A percentile compares a stretch with the other conserved stretches of the same genome.
These are phyloP conservation scores for Cercophora samala DNA, from an alignment of 495 filamentous ascomycete genomes.

Conservation along the genomic window DNA sequence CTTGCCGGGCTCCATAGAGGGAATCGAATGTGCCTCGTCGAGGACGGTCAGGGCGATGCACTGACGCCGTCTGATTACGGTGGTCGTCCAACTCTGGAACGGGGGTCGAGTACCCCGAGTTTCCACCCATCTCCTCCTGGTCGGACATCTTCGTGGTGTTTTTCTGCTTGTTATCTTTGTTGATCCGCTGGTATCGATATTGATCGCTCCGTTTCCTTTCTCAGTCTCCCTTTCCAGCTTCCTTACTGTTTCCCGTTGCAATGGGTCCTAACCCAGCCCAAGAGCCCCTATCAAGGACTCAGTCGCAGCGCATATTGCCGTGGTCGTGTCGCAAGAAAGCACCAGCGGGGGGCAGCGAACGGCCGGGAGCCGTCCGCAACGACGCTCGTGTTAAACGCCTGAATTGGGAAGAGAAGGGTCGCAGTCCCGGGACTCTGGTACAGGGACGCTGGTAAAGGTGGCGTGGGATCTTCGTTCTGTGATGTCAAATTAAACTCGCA, in stretches of 20 bases:
- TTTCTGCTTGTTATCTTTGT: neutral
- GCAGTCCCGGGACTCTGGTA: slow-evolving; percentile 11
- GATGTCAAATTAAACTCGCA: slow-evolving; percentile 16
- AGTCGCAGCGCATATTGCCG: slow-evolving; percentile 36
- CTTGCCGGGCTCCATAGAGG: slow-evolving; percentile 45
- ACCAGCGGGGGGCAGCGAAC: slow-evolving; percentile 43
- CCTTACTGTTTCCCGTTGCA: slow-evolving; percentile 10
- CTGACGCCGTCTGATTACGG: slow-evolving; percentile 69
- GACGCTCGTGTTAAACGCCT: slow-evolving; percentile 17
- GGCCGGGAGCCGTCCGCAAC: slow-evolving; percentile 39
- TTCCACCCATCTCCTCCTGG: slow-evolving; percentile 45
- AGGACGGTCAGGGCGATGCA: slow-evolving; percentile 52
- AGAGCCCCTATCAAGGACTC: slow-evolving; percentile 26
- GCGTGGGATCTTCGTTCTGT: neutral
- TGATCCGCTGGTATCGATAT: slow-evolving; percentile 9
- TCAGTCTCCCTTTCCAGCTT: slow-evolving; percentile 10
- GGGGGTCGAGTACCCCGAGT: slow-evolving; percentile 65
- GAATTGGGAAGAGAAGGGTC: neutral
- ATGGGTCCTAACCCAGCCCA: slow-evolving; percentile 26
- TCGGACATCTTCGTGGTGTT: slow-evolving; percentile 53
- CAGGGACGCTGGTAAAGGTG: neutral
- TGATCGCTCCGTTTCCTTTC: neutral
- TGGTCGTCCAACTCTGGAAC: slow-evolving; percentile 92
- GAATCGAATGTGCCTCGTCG: slow-evolving; percentile 57
- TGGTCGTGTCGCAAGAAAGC: slow-evolving; percentile 22